Evolutionary conservation across 768 basidiomycete species (phyloP).

Genomic region (Chalciporus chontae): DNA sequence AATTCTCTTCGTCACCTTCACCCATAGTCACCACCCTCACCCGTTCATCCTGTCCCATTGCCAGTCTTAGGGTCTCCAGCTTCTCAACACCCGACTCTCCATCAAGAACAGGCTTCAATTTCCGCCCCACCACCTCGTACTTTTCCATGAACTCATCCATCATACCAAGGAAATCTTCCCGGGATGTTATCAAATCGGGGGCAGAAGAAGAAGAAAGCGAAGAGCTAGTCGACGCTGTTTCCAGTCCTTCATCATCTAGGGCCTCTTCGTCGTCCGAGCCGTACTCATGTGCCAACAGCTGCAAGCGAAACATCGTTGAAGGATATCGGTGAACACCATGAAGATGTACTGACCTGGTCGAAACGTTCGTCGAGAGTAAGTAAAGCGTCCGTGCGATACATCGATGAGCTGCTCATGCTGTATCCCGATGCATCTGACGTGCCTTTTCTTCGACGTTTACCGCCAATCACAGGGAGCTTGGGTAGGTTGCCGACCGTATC

Average conservation of each 20-base stretch:
- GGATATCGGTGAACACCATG: background rate
- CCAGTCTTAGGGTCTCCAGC: constrained; percentile 72
- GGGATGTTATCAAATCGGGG: constrained; percentile 72
- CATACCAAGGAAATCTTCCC: constrained; percentile 87
- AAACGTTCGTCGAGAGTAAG: constrained; percentile 90
- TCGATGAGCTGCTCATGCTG: constrained; percentile 96
- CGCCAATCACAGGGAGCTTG: constrained; percentile 73
- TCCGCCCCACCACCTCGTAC: constrained; percentile 87
- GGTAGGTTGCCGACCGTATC: constrained; percentile 83
- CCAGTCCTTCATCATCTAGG: constrained; percentile 47
- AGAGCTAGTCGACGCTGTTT: constrained; percentile 35
- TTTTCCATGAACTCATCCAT: constrained; percentile 92
- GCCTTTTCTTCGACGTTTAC: constrained; percentile 67
- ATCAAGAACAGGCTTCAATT: constrained; percentile 71
- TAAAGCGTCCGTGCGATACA: constrained; percentile 89
- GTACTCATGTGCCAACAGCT: constrained; percentile 83
- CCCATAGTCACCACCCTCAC: constrained; percentile 42
- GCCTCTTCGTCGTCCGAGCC: constrained; percentile 53
- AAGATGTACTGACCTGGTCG: constrained; percentile 68
- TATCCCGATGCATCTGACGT: constrained; percentile 88
- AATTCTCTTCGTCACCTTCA: constrained; percentile 46
- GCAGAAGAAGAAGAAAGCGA: constrained; percentile 53
- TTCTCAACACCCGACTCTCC: constrained; percentile 76
- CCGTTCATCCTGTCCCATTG: constrained; percentile 68
- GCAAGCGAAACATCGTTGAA: background rate